These are phyloP conservation scores for Pestalotiopsis fici DNA, from an alignment of 2,329 filamentous ascomycete genomes.

Conservation along the genomic window DNA sequence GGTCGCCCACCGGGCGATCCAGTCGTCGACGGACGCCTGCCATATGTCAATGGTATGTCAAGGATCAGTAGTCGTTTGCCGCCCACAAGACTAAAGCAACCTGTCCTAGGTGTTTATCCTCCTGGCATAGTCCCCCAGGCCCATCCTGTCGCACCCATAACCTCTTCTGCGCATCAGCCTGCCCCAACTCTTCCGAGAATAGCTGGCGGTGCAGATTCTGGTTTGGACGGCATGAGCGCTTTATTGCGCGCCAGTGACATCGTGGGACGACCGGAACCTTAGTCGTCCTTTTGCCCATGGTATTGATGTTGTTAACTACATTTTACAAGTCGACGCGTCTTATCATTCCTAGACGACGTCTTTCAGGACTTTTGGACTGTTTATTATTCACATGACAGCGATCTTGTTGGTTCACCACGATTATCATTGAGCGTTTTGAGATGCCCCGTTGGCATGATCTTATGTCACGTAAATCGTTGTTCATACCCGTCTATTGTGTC, in stretches of 20 bases:
- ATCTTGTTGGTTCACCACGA: not conserved
- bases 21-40: not conserved
- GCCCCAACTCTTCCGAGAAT: not conserved
- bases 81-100: slow-evolving; percentile 1
- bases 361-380: not conserved
- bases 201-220: slow-evolving; percentile 19
- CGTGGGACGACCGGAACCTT: slow-evolving; percentile 43
- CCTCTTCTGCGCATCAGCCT: not conserved
- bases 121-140: not conserved
- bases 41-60: slow-evolving; percentile 3
- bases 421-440: not conserved
- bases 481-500: not conserved
- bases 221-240: slow-evolving; percentile 60
- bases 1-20: slow-evolving; percentile 8
- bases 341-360: slow-evolving; percentile 10
- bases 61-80: not conserved
- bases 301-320: not conserved
- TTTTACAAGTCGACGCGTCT: not conserved
- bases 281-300: not conserved
- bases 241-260: slow-evolving; percentile 61
- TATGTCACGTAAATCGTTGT: slow-evolving; percentile 3
- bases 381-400: not conserved
- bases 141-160: not conserved
- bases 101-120: not conserved
- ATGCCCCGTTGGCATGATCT: not conserved